These are phyloP conservation scores for Lipomyces lipofer DNA, from an alignment of 805 yeast species.

Conservation along the genomic window DNA sequence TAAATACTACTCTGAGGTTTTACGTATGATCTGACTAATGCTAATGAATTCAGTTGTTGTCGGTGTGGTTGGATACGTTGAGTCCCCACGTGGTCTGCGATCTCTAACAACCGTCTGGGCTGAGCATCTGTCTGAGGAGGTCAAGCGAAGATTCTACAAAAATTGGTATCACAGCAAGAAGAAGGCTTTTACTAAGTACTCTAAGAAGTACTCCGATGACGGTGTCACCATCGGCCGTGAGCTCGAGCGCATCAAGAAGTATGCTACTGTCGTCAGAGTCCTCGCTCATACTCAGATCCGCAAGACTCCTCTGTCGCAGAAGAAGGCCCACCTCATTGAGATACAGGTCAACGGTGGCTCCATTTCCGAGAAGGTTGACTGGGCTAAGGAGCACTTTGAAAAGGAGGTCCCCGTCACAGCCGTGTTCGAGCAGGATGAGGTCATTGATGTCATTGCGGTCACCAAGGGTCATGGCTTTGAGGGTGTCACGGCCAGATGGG, in stretches of 20 bases:
- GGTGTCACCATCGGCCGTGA: conserved; percentile 89
- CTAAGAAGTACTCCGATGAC: conserved; percentile 83
- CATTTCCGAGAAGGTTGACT: conserved; percentile 92
- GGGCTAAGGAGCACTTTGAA: conserved; percentile 99
- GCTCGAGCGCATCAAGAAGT: conserved; percentile 97
- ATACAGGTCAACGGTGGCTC: conserved; percentile 99
- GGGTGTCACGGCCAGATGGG: conserved; percentile 99
- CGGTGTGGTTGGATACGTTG: conserved; percentile 99
- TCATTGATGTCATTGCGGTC: conserved; percentile 97
- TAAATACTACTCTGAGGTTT: neutral
- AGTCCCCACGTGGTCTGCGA: conserved; percentile 99
- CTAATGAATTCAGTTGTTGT: conserved; percentile 65
- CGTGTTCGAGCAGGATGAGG: conserved; percentile 98
- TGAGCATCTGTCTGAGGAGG: conserved; percentile 98
- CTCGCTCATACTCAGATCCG: conserved; percentile 99
- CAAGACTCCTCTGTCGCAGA: conserved; percentile 98
- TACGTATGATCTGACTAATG: neutral
- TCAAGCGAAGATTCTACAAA: conserved; percentile 99
- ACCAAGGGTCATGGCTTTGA: conserved; percentile 99
- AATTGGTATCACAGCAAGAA: conserved; percentile 99
- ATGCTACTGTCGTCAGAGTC: conserved; percentile 98
- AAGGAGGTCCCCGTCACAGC: conserved; percentile 95
- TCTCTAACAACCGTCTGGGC: conserved; percentile 99
- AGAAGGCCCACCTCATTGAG: conserved; percentile 99
- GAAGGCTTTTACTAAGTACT: conserved; percentile 99